Percentiles rank a stretch among this genome's conserved stretches.
phyloP scores from a whole-genome alignment of 805 yeast genomes.

The Vanderwaltozyma tropicalis region DNA sequence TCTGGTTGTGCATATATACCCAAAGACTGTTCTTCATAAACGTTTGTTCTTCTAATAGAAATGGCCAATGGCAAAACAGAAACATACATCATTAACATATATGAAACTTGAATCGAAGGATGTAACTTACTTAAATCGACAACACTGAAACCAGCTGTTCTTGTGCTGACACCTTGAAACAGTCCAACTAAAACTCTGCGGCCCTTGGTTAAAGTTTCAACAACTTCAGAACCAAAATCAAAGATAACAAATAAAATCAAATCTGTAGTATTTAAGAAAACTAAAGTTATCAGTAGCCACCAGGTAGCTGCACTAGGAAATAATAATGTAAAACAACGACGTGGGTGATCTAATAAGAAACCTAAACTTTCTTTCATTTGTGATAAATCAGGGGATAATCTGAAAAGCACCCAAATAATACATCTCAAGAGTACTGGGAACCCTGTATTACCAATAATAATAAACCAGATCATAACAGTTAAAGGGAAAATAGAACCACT shows the following conservation, averaged over 20 bases:
- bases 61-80: slow-evolving; percentile 95
- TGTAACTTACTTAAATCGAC: slow-evolving; percentile 61
- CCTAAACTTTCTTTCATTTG: slow-evolving; percentile 64
- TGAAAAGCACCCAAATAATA: slow-evolving; percentile 70
- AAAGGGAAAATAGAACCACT: slow-evolving; percentile 53
- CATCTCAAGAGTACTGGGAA: slow-evolving; percentile 78
- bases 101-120: slow-evolving; percentile 88
- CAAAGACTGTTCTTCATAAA: slow-evolving; percentile 91
- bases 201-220: slow-evolving; percentile 52
- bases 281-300: slow-evolving; percentile 77
- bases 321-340: slow-evolving; percentile 88
- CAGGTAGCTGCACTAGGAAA: slow-evolving; percentile 92
- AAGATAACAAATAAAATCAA: slow-evolving; percentile 68
- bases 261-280: slow-evolving; percentile 66
- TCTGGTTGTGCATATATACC: slow-evolving; percentile 60
- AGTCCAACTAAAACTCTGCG: slow-evolving; percentile 70
- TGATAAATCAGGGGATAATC: slow-evolving; percentile 55
- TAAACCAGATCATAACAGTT: slow-evolving; percentile 53
- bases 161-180: slow-evolving; percentile 82
- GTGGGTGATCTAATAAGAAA: slow-evolving; percentile 86
- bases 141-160: slow-evolving; percentile 87
- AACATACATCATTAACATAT: slow-evolving; percentile 95
- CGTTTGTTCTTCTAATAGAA: slow-evolving; percentile 92
- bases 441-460: slow-evolving; percentile 90
- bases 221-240: slow-evolving; percentile 48